A percentile compares a stretch with the other conserved stretches of the same genome.
Conservation (phyloP, 352 stramenopile species). For the Pythium dissimile region DNA sequence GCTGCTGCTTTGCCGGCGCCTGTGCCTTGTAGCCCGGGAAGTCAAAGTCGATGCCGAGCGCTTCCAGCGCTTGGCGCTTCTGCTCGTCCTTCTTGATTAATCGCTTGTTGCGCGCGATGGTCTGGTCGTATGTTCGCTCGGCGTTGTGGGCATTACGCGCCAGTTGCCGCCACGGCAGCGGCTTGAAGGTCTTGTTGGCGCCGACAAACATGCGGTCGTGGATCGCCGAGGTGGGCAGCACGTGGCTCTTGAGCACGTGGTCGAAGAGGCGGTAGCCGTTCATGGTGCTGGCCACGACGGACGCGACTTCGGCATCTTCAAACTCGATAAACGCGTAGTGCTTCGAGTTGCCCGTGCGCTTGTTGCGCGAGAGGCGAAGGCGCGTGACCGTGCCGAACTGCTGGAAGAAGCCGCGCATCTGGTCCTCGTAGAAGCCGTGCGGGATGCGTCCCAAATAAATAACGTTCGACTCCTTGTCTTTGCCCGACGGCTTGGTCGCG, state of each 20-base stretch:
- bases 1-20: constrained; percentile 66
- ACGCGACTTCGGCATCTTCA: constrained; percentile 88
- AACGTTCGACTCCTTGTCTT: constrained; percentile 71
- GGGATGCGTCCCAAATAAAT: constrained; percentile 97
- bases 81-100: constrained; percentile 72
- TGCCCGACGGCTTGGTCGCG: constrained; percentile 20
- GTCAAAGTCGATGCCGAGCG: constrained; percentile 84
- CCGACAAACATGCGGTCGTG: constrained; percentile 87
- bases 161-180: constrained; percentile 60
- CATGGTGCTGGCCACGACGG: constrained; percentile 94
- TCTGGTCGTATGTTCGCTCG: constrained; percentile 74
- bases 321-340: constrained; percentile 98
- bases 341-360: constrained; percentile 92
- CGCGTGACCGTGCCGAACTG: constrained; percentile 94
- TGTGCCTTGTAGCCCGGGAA: constrained; percentile 72
- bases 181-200: constrained; percentile 82
- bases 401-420: constrained; percentile 94
- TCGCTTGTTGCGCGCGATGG: constrained; percentile 59
- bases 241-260: constrained; percentile 92
- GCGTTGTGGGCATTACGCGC: constrained; percentile 80
- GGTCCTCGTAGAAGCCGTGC: constrained; percentile 95
- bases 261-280: constrained; percentile 94
- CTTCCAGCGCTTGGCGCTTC: constrained; percentile 73
- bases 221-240: constrained; percentile 85
- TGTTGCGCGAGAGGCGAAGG: constrained; percentile 92